Percentiles rank a stretch among this genome's conserved stretches.
Conservation (phyloP, 2,329 filamentous ascomycete species). For the Penicillium sp. region DNA sequence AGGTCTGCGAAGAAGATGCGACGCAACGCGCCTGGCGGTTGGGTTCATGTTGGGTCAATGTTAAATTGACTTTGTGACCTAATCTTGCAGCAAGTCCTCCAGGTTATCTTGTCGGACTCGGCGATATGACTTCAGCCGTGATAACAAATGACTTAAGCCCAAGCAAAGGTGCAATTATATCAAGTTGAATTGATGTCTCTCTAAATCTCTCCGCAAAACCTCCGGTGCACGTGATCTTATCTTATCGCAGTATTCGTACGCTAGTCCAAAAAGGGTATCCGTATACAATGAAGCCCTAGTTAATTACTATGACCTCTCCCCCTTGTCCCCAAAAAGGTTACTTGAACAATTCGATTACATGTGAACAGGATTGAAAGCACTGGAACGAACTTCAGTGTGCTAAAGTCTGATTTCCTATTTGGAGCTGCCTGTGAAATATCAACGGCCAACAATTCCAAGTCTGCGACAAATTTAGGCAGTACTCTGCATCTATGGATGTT, state of each 20-base stretch:
- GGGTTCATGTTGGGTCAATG: slow-evolving; percentile 29
- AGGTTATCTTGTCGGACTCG: background rate
- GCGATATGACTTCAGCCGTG: fast-evolving
- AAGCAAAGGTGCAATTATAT: background rate
- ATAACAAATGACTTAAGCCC: background rate
- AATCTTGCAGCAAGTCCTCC: background rate
- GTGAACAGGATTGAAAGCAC: too few relatives aligned
- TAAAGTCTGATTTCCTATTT: too few relatives aligned
- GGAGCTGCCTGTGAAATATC: too few relatives aligned
- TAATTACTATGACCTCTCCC: background rate
- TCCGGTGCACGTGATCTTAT: slow-evolving; percentile 29
- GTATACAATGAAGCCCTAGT: background rate
- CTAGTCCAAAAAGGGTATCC: background rate
- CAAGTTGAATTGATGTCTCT: slow-evolving; percentile 10
- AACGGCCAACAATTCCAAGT: too few relatives aligned
- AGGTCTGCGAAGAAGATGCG: slow-evolving; percentile 26
- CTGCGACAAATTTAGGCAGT: too few relatives aligned
- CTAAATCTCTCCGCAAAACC: slow-evolving; percentile 30
- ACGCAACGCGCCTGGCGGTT: slow-evolving; percentile 30
- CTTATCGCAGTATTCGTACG: slow-evolving; percentile 8
- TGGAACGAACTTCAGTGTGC: too few relatives aligned
- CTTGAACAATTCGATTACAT: background rate
- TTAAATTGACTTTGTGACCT: background rate
- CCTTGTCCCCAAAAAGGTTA: background rate
- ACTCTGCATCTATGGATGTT: too few relatives aligned